These are phyloP conservation scores for Botrytis sinoallii DNA, from an alignment of 2,329 filamentous ascomycete species.

Conservation along the genomic window DNA sequence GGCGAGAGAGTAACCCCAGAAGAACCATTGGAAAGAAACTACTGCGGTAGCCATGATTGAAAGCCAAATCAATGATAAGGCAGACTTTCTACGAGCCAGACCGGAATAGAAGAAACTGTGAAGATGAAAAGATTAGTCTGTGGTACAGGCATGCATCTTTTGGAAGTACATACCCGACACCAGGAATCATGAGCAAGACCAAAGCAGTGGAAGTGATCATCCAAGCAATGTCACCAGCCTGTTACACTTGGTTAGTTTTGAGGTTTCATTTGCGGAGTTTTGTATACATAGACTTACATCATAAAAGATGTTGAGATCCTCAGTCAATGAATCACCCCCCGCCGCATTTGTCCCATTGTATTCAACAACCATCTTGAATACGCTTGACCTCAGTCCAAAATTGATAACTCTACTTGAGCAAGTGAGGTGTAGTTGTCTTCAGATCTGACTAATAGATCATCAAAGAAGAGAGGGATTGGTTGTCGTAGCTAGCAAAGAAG, in stretches of 20 bases:
- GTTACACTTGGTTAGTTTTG: slow-evolving; percentile 49
- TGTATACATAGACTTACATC: slow-evolving; percentile 49
- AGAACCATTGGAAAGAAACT: slow-evolving; percentile 87
- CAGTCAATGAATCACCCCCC: slow-evolving; percentile 57
- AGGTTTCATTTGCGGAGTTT: not conserved
- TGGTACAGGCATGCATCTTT: slow-evolving; percentile 18
- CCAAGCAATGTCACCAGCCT: slow-evolving; percentile 83
- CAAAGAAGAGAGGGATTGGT: not conserved
- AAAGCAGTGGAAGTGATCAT: slow-evolving; percentile 78
- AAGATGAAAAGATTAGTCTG: slow-evolving; percentile 24
- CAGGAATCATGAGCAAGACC: slow-evolving; percentile 88
- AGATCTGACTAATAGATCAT: not conserved
- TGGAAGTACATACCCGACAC: slow-evolving; percentile 62
- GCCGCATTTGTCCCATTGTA: slow-evolving; percentile 56
- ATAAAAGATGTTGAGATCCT: slow-evolving; percentile 83
- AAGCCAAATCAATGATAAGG: slow-evolving; percentile 85
- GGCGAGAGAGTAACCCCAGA: slow-evolving; percentile 39
- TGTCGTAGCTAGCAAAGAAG: not conserved
- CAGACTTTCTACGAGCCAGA: slow-evolving; percentile 82
- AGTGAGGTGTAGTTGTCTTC: not conserved
- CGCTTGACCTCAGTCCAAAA: not conserved
- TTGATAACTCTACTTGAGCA: not conserved
- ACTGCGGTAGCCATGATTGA: slow-evolving; percentile 83
- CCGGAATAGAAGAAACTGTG: slow-evolving; percentile 82
- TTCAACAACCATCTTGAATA: slow-evolving; percentile 34